Evolutionary conservation across 176 grass and related monocot genomes (phyloP).

Genomic region (Triticum timopheevii): DNA sequence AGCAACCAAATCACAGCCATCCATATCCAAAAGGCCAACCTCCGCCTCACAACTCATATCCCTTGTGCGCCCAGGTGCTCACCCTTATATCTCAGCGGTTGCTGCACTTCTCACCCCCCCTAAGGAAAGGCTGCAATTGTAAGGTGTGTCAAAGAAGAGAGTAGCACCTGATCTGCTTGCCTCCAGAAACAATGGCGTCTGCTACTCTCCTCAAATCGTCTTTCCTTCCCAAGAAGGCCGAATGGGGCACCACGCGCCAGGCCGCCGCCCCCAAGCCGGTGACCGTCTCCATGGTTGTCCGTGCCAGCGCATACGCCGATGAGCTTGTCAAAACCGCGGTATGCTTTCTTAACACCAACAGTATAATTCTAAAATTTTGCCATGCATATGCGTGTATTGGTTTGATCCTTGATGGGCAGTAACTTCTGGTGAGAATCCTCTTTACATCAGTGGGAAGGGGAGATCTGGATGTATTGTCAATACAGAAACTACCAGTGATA

Average conservation of each 20-base stretch:
- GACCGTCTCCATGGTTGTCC: slow-evolving; percentile 67
- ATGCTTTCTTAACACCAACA: slow-evolving; percentile 22
- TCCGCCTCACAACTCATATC: slow-evolving; percentile 95
- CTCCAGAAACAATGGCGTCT: slow-evolving; percentile 66
- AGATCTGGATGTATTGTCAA: not conserved
- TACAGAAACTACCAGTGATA: not conserved
- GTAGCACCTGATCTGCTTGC: slow-evolving; percentile 33
- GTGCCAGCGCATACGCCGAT: slow-evolving; percentile 72
- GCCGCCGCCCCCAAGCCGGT: slow-evolving; percentile 40
- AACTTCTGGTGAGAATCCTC: not conserved
- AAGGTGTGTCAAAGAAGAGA: slow-evolving; percentile 36
- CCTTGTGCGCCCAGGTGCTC: slow-evolving; percentile 35
- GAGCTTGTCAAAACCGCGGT: slow-evolving; percentile 95
- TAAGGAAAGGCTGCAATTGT: slow-evolving; percentile 40
- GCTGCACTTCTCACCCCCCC: slow-evolving; percentile 47
- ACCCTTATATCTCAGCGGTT: slow-evolving; percentile 57
- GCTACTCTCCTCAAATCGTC: slow-evolving; percentile 96
- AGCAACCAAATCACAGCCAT: slow-evolving; percentile 62
- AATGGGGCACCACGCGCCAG: slow-evolving; percentile 57
- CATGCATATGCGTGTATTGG: not conserved
- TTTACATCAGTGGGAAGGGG: slow-evolving; percentile 4
- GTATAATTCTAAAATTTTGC: not conserved
- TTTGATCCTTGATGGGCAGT: not conserved
- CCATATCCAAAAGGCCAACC: slow-evolving; percentile 54
- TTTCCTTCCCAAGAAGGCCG: slow-evolving; percentile 92